These are phyloP conservation scores for Cadophora malorum DNA, from an alignment of 2,329 filamentous ascomycete genomes.

Conservation along the genomic window DNA sequence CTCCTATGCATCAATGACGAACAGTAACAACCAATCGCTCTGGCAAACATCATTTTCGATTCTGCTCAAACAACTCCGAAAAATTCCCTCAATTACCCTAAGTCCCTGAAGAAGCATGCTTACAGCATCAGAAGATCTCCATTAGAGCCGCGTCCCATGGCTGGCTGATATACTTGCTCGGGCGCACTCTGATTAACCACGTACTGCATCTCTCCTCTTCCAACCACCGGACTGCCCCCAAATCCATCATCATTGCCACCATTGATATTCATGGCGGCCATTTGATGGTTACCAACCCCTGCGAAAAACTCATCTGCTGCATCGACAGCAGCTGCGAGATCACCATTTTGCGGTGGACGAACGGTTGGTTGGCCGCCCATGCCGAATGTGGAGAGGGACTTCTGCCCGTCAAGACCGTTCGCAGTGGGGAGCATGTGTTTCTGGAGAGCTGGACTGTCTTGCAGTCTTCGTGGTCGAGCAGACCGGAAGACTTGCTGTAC, in stretches of 20 bases:
- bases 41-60: background rate
- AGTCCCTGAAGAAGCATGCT: background rate
- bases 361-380: slow-evolving; percentile 48
- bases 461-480: slow-evolving; percentile 78
- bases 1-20: background rate
- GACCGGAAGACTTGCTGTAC: slow-evolving; percentile 96
- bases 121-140: slow-evolving; percentile 75
- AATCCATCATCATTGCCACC: slow-evolving; percentile 65
- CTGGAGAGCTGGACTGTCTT: slow-evolving; percentile 86
- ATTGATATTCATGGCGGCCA: slow-evolving; percentile 73
- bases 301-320: slow-evolving; percentile 93
- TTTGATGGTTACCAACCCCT: slow-evolving; percentile 74
- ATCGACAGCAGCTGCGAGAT: slow-evolving; percentile 74
- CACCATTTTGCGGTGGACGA: slow-evolving; percentile 46
- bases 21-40: background rate
- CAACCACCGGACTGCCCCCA: slow-evolving; percentile 57
- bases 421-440: slow-evolving; percentile 64
- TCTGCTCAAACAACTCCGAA: slow-evolving; percentile 5
- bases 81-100: slow-evolving; percentile 16
- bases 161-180: slow-evolving; percentile 76
- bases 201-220: slow-evolving; percentile 60
- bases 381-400: slow-evolving; percentile 65
- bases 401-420: slow-evolving; percentile 61
- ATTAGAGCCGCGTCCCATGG: slow-evolving; percentile 67
- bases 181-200: slow-evolving; percentile 85